A percentile compares a stretch with the other conserved stretches of the same genome.
phyloP scores from a whole-genome alignment of 2,329 filamentous ascomycete species.

The Escovopsis weberi region DNA sequence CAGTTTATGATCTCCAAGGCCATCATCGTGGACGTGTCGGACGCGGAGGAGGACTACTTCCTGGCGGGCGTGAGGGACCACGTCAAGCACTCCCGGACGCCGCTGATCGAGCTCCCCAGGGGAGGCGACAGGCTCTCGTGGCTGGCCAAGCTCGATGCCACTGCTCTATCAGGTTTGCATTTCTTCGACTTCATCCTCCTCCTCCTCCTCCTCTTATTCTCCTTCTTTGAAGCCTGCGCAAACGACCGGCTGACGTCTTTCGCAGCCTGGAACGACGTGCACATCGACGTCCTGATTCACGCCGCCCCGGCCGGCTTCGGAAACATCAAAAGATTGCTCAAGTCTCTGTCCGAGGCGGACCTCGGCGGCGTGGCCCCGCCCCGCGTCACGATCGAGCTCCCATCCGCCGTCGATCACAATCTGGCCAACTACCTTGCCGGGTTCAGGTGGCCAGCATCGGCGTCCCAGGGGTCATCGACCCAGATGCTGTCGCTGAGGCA shows the following conservation, averaged over 20 bases:
- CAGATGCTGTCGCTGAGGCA: conserved; percentile 56
- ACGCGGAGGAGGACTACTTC: conserved; percentile 56
- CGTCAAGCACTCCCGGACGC: conserved; percentile 33
- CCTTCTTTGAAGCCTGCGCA: conserved; percentile 9
- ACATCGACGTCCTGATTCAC: conserved; percentile 73
- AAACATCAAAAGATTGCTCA: conserved; percentile 60
- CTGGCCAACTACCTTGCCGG: conserved; percentile 46
- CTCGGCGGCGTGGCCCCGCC: conserved; percentile 56
- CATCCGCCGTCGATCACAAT: conserved; percentile 50
- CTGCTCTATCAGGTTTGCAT: conserved; percentile 46
- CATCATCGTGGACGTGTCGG: conserved; percentile 54
- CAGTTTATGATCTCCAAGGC: conserved; percentile 64
- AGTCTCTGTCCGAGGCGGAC: conserved; percentile 61
- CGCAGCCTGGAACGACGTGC: conserved; percentile 61
- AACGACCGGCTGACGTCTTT: neutral
- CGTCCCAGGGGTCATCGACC: conserved; percentile 18
- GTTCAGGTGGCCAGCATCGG: conserved; percentile 55
- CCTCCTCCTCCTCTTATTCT: neutral
- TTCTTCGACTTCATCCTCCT: neutral
- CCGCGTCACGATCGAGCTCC: conserved; percentile 73
- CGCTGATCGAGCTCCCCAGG: conserved; percentile 57
- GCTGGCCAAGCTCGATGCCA: conserved; percentile 63
- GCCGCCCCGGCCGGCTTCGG: conserved; percentile 57
- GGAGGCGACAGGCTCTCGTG: conserved; percentile 53
- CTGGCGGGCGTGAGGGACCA: conserved; percentile 42